phyloP scores from a whole-genome alignment of 2,329 filamentous ascomycete species.

The Calonectria montana region DNA sequence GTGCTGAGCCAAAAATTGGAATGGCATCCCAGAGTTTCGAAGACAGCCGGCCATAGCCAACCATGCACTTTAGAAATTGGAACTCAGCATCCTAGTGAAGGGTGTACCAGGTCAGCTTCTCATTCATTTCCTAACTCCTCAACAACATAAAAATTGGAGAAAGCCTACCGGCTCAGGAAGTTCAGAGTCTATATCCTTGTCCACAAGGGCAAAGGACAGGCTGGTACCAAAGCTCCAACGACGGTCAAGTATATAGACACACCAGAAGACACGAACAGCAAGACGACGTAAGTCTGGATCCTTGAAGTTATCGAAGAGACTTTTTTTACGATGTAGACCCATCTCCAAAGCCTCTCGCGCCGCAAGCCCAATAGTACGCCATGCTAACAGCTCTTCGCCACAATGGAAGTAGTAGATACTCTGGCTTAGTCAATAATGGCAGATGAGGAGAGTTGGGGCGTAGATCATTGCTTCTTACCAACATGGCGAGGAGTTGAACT shows the following conservation, averaged over 20 bases:
- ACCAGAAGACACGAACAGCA: conserved; percentile 59
- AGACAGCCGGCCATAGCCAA: conserved; percentile 58
- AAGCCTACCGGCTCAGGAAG: conserved; percentile 54
- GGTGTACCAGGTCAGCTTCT: background rate
- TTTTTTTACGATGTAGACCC: conserved; percentile 59
- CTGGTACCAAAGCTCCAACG: conserved; percentile 65
- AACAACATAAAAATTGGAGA: no score
- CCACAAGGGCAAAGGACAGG: conserved; percentile 59
- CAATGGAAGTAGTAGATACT: conserved; percentile 57
- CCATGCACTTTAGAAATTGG: conserved; percentile 59
- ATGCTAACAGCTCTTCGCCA: conserved; percentile 61
- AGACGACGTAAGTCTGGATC: conserved; percentile 44
- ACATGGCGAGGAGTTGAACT: conserved; percentile 1
- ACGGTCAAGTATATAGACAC: conserved; percentile 63
- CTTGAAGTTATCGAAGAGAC: conserved; percentile 52
- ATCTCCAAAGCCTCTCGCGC: conserved; percentile 60
- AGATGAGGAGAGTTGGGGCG: background rate
- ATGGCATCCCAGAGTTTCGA: conserved; percentile 60
- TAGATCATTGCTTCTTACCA: background rate
- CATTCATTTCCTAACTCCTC: background rate
- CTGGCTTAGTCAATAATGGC: conserved; percentile 31
- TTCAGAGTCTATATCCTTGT: conserved; percentile 61
- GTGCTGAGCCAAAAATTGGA: conserved; percentile 48
- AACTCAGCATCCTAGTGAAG: conserved; percentile 43
- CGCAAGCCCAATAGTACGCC: conserved; percentile 60